Base-by-base conservation (phyloP, 1,284 basidiomycete genomes). In the Tylopilus sp. region DNA sequence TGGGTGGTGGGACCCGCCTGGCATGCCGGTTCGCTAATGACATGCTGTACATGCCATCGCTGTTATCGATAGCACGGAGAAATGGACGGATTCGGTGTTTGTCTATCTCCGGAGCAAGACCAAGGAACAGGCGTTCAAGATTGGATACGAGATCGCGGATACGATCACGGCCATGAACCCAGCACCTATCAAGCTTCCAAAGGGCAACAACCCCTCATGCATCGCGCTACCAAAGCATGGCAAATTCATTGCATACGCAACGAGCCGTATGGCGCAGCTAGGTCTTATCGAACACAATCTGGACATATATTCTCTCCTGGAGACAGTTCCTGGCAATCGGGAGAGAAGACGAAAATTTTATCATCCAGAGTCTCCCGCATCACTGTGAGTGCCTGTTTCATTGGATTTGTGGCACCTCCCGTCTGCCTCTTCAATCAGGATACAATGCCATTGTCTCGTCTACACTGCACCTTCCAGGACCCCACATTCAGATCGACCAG, bases 11-110 rank as follows among this genome's bases (percentile, higher is more conserved):
- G n/a, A 30, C 3, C 24, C 7, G 24, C 24, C 24, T 7, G 24
- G 24, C 3, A 4, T 7, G 24, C 24, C 24, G 24, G 3, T 4
- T 24, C 24, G 24, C 24, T 24, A 7, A 24, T 24, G 7, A 24
- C 24, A 24, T 24, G 24, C 7, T 24, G 24, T 24, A 24, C 17
- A 94, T 89, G 93, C 95, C 0, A 91, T 97, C 57, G 77, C 80
- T 39, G 62, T 85, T 29, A 94, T 99, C 54, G 83, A 96, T 51
- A 72, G 77, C 1, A 88, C 81, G 2, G 72, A 75, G 38, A 86
- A 85, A 63, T 98, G 95, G 95, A 99, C 96, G 0, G 95, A 99
- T 69, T 95, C 92, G 20, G 70, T 98, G 28, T 99, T 99, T 67
- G 78, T 98, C 71, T 68, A 92, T 57, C 75, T 99, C 7, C 84